These are phyloP conservation scores for Boletus subparvulus DNA, from an alignment of 768 basidiomycete genomes.

Conservation along the genomic window DNA sequence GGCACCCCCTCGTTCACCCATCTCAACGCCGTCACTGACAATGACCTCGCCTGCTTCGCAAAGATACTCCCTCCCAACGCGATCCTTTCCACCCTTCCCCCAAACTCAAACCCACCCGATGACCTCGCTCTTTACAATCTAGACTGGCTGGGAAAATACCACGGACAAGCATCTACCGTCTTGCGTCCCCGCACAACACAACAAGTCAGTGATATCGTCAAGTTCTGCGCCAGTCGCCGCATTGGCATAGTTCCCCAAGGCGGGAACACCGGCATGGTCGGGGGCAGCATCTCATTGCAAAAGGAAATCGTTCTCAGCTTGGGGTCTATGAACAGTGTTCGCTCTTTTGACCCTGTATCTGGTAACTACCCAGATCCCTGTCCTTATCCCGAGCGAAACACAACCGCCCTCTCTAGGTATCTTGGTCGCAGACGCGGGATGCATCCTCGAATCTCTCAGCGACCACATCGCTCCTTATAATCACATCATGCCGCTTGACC, in stretches of 20 bases:
- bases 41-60: slow-evolving; percentile 69
- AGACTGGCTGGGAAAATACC: slow-evolving; percentile 97
- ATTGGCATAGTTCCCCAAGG: slow-evolving; percentile 97
- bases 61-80: slow-evolving; percentile 59
- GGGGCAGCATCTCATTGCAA: slow-evolving; percentile 85
- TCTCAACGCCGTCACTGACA: slow-evolving; percentile 50
- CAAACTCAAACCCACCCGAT: slow-evolving; percentile 44
- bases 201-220: slow-evolving; percentile 86
- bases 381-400: slow-evolving; percentile 4
- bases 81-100: slow-evolving; percentile 66
- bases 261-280: slow-evolving; percentile 97
- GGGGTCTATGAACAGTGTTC: slow-evolving; percentile 76
- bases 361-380: slow-evolving; percentile 42
- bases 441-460: slow-evolving; percentile 84
- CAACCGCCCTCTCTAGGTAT: slow-evolving; percentile 53
- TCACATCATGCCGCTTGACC: slow-evolving; percentile 95
- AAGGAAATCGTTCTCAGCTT: slow-evolving; percentile 89
- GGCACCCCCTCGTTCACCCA: slow-evolving; percentile 23
- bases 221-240: slow-evolving; percentile 76
- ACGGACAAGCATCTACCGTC: slow-evolving; percentile 80
- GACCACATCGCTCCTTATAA: slow-evolving; percentile 84
- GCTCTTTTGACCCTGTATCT: slow-evolving; percentile 81
- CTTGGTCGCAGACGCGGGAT: slow-evolving; percentile 91
- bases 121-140: slow-evolving; percentile 81
- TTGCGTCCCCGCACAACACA: slow-evolving; percentile 85